Evolutionary conservation across 1,284 basidiomycete genomes (phyloP).

Genomic region (Irpex sp.): DNA sequence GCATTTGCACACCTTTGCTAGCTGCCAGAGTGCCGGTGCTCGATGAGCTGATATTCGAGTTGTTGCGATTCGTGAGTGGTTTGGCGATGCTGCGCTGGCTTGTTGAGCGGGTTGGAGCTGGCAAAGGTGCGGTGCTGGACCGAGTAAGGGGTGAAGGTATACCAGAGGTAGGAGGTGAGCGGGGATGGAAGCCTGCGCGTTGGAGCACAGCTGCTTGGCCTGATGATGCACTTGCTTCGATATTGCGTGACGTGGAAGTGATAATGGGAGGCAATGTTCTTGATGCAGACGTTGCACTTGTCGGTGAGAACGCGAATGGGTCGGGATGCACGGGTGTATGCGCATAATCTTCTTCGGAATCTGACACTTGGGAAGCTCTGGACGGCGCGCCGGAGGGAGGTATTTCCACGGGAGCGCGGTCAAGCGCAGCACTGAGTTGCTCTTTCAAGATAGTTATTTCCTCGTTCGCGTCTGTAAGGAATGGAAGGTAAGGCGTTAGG

Average conservation of each 20-base stretch:
- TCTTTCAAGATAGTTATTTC: conserved; percentile 84
- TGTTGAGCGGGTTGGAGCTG: conserved; percentile 39
- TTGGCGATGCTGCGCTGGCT: conserved; percentile 44
- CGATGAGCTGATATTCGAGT: conserved; percentile 38
- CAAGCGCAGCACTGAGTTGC: conserved; percentile 49
- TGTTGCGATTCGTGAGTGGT: conserved; percentile 39
- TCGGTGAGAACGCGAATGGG: conserved; percentile 52
- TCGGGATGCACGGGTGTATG: conserved; percentile 55
- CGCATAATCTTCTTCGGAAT: conserved; percentile 47
- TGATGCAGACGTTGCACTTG: conserved; percentile 33
- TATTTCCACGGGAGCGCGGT: conserved; percentile 25
- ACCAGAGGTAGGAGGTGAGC: conserved; percentile 33
- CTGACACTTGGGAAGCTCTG: conserved; percentile 32
- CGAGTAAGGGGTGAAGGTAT: conserved; percentile 45
- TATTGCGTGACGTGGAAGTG: conserved; percentile 19
- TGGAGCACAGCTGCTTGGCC: conserved; percentile 48
- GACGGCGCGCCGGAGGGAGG: conserved; percentile 24
- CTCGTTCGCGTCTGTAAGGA: conserved; percentile 69
- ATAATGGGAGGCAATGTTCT: conserved; percentile 22
- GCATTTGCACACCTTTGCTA: conserved; percentile 83
- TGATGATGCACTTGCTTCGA: conserved; percentile 24
- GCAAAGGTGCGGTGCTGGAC: conserved; percentile 55
- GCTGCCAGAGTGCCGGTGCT: conserved; percentile 43
- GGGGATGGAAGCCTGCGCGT: conserved; percentile 46
- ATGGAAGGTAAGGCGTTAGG: conserved; percentile 9